Base-by-base conservation (phyloP, 2,329 filamentous ascomycete genomes). In the Fusarium armeniacum region DNA sequence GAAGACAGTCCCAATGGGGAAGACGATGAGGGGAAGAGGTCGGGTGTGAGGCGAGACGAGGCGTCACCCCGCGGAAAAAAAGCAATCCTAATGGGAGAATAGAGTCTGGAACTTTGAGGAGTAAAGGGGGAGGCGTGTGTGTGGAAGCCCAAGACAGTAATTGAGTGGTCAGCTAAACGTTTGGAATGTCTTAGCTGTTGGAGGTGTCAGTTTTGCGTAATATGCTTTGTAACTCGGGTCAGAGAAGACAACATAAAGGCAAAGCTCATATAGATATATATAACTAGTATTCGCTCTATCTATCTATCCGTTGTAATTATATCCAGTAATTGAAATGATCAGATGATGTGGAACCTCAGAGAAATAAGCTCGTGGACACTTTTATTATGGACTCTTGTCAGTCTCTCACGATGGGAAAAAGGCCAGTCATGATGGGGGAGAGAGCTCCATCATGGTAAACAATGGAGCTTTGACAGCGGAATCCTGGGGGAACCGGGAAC, bases 61-160 rank as follows among this genome's bases (percentile, higher is more conserved):
- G 69, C 56, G 70, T 69, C 67, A 71, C 70, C 70, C 72, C 63
- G 58, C 61, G 70, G 63, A 54, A 56, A 46, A 68, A 58, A 58
- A 47, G 58, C 32, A 50, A 55, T 20, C 36, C 36, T 36, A 41
- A 61, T 40, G 24, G 41, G 40, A 53, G 38, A 50, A 40, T 41
- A 58, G 32, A 51, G 68, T 65, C 67, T 63, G 52, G 63, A 67
- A 62, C 44, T 66, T 55, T 59, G 51, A 67, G 55, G 49, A 46
- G 35, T 16, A 40, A 44, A 47, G 50, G 40, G 13, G 30, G 46
- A 41, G 41, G 59, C 36, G 58, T 51, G 61, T 49, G 36, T 36
- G 32, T 28, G 46, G 18, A 20, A 41, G 33, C 35, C 49, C 49
- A 52, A 40, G 22, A 38, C 11, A 28, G 43, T 46, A 46, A 33